These are phyloP conservation scores for Nannizzia gypsea DNA, from an alignment of 2,329 filamentous ascomycete species.

Conservation along the genomic window DNA sequence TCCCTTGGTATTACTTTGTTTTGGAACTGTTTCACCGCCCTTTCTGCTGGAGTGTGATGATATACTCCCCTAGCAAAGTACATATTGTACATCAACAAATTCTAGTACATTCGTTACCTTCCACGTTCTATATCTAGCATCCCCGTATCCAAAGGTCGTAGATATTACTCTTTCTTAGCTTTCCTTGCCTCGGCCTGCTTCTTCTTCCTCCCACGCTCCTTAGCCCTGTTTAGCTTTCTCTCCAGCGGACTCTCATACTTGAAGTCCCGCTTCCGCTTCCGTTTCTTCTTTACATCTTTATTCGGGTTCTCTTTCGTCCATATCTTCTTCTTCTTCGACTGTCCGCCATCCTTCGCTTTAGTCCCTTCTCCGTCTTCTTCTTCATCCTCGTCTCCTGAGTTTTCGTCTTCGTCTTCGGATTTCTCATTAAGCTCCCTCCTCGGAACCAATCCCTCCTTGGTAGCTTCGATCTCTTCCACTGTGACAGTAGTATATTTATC, in stretches of 20 bases:
- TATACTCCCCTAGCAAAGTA: not conserved
- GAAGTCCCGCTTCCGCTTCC: constrained; percentile 84
- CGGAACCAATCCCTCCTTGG: constrained; percentile 56
- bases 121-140: not conserved
- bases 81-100: not conserved
- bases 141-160: not conserved
- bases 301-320: constrained; percentile 42
- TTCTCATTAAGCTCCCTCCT: constrained; percentile 23
- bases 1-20: not conserved
- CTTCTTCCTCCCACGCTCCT: constrained; percentile 58
- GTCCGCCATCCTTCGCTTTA: constrained; percentile 18
- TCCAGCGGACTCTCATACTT: constrained; percentile 84
- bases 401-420: constrained; percentile 12
- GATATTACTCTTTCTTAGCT: constrained; percentile 18
- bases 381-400: constrained; percentile 17
- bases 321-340: constrained; percentile 28
- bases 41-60: not conserved
- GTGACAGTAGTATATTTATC: constrained; percentile 93
- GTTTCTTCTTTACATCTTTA: constrained; percentile 41
- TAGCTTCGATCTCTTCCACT: constrained; percentile 74
- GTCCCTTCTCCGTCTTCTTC: constrained; percentile 17
- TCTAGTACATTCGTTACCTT: not conserved
- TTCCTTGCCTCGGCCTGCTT: constrained; percentile 52
- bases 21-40: not conserved
- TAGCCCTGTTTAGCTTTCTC: constrained; percentile 49